Evolutionary conservation across 768 basidiomycete species (phyloP), one percentile per base, ranked within the genome.

Genomic region (Clitopilus hobsonii): DNA sequence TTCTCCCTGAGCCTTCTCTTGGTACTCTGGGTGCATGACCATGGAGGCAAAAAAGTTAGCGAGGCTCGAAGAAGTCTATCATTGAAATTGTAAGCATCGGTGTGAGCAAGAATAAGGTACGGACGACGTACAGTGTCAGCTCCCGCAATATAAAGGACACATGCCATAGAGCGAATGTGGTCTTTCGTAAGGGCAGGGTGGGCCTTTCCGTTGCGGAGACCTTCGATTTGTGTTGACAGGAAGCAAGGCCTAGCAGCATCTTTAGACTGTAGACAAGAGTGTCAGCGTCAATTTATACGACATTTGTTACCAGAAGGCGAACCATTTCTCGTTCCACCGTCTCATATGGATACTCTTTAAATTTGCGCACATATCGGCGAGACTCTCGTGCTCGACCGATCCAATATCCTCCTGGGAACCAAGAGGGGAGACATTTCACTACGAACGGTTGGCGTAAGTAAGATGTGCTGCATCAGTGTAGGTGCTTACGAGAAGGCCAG

Each of bases 31-130:
- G 48, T 67, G 58, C 6, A 67, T 56, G 4, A 71, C 63, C 72
- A 79, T 73, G 2, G 71, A 69, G 10, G 77, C 64, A 45, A 77
- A 55, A 57, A 79, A 74, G 1, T 65, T 57, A 13, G 59, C 56
- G 1, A 75, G 48, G 1, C 67, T 59, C 4, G 67, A 64, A 24
- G 62, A 68, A 0, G 69, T 73, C 72, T 74, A 6, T 23, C 10
- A 27, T 6, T 1, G 26, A 5, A 8, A 47, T 20, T 14, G 29
- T 26, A 53, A 32, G 41, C 16, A 7, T 16, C 30, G 41, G 8
- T 5, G 41, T 4, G 23, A 0, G 13, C n/a, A 38, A 38, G 23
- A 49, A 13, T 10, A 49, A 14, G 25, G 41, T 4, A n/a, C 8
- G 18, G 18, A 22, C 26, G 27, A 48, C 55, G 24, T 30, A 58